Percentiles rank a stretch among this genome's conserved stretches.
Conservation (phyloP, 306 rosid species). For the Pachyrhizus erosus region DNA sequence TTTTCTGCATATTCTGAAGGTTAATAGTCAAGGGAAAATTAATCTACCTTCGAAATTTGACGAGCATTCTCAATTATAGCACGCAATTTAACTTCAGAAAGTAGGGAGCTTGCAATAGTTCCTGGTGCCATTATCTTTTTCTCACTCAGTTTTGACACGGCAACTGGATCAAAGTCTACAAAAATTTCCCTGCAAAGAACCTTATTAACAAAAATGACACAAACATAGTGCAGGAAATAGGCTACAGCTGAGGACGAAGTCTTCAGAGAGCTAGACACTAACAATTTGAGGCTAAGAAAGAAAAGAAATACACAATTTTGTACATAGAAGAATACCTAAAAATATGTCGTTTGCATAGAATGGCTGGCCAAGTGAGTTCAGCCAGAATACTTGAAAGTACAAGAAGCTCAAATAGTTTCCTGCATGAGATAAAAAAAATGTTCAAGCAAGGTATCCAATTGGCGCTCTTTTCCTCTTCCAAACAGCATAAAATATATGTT, state of each 20-base stretch:
- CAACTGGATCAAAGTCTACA: conserved; percentile 73
- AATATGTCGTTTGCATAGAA: conserved; percentile 75
- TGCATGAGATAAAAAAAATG: conserved; percentile 50
- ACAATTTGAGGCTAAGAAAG: conserved; percentile 23
- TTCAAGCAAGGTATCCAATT: conserved; percentile 40
- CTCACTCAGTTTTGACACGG: conserved; percentile 69
- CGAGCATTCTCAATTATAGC: conserved; percentile 73
- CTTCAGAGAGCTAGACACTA: not conserved
- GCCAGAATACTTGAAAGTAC: conserved; percentile 78
- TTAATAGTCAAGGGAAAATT: conserved; percentile 33
- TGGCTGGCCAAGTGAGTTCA: conserved; percentile 85
- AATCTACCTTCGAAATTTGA: conserved; percentile 70
- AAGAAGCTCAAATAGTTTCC: conserved; percentile 87
- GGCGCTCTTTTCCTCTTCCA: conserved; percentile 18
- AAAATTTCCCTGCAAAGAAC: conserved; percentile 79
- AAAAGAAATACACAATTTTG: conserved; percentile 17
- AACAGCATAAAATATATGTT: conserved; percentile 34
- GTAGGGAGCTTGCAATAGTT: conserved; percentile 64
- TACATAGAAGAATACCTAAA: conserved; percentile 63
- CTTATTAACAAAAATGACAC: conserved; percentile 33
- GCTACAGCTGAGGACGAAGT: not conserved
- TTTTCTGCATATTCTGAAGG: conserved; percentile 9
- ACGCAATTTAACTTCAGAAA: conserved; percentile 73
- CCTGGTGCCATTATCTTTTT: conserved; percentile 72
- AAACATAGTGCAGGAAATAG: conserved; percentile 21